These are phyloP conservation scores for Ceratobasidium sp. DNA, from an alignment of 1,284 basidiomycete species.

Conservation along the genomic window DNA sequence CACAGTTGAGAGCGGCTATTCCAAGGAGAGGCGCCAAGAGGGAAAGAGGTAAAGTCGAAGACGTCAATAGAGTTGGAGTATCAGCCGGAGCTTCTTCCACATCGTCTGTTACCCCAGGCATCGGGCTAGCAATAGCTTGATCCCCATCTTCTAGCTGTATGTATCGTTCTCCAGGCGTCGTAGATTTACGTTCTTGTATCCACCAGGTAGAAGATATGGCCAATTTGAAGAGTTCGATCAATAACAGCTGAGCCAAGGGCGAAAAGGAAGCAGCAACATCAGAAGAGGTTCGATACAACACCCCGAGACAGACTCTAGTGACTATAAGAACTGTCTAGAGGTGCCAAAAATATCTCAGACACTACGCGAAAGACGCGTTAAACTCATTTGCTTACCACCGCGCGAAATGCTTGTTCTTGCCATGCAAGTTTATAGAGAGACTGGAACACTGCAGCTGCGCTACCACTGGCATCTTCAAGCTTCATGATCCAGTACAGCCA, in stretches of 20 bases:
- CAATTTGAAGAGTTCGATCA: conserved; percentile 17
- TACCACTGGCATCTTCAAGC: not conserved
- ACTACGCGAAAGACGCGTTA: not conserved
- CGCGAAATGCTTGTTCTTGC: conserved; percentile 8
- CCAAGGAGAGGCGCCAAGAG: conserved; percentile 1
- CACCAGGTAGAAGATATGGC: conserved; percentile 28
- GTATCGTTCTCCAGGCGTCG: conserved; percentile 21
- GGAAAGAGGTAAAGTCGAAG: not conserved
- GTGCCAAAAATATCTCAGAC: not conserved
- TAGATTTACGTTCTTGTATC: not conserved
- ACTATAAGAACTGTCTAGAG: conserved; percentile 17
- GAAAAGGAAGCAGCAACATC: conserved; percentile 15
- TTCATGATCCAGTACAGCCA: not conserved
- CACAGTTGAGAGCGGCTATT: conserved; percentile 17
- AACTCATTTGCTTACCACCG: conserved; percentile 9
- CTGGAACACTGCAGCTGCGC: not conserved
- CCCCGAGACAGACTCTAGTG: conserved; percentile 7
- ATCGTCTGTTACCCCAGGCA: not conserved
- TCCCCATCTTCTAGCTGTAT: conserved; percentile 34
- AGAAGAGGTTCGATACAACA: conserved; percentile 8
- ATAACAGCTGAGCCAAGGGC: conserved; percentile 26
- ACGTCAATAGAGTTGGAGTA: not conserved
- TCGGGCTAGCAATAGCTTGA: not conserved
- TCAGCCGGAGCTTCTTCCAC: not conserved
- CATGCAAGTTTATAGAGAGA: conserved; percentile 21